Evolutionary conservation across 192 early-diverging fungal genomes (phyloP).

Genomic region (Coemansia sp.): DNA sequence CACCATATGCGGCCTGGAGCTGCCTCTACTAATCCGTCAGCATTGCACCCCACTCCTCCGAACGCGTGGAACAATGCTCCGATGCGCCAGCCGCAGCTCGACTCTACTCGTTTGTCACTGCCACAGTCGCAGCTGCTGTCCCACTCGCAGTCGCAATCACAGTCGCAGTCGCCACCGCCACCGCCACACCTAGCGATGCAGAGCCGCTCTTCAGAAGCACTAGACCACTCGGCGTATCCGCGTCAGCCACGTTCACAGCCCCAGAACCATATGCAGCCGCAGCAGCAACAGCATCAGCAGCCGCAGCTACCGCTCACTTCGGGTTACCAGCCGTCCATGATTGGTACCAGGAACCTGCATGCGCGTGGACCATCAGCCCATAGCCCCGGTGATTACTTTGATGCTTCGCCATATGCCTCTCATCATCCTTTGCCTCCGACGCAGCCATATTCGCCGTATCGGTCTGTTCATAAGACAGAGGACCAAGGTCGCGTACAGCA

Average conservation of each 20-base stretch:
- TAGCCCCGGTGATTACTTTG: slow-evolving; percentile 10
- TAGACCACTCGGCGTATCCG: too few species aligned
- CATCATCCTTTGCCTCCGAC: slow-evolving; percentile 4
- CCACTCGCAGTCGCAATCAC: neutral
- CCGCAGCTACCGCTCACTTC: slow-evolving; percentile 7
- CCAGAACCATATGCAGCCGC: slow-evolving; percentile 4
- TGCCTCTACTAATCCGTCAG: neutral
- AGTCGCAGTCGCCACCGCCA: neutral
- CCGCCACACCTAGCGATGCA: slow-evolving; percentile 12
- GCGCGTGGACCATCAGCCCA: neutral
- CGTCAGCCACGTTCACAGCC: slow-evolving; percentile 4
- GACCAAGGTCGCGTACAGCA: slow-evolving; percentile 13
- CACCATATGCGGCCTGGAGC: slow-evolving; percentile 13
- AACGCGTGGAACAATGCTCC: slow-evolving; percentile 2
- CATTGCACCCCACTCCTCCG: neutral
- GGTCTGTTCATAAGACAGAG: slow-evolving; percentile 9
- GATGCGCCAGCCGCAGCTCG: slow-evolving; percentile 10
- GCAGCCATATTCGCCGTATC: slow-evolving; percentile 5
- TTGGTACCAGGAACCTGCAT: too few species aligned
- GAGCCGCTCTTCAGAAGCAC: too few species aligned
- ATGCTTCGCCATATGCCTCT: neutral
- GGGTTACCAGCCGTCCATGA: too few species aligned
- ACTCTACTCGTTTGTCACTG: slow-evolving; percentile 4
- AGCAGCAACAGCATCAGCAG: slow-evolving; percentile 14
- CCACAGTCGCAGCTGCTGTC: slow-evolving; percentile 22